Base-by-base conservation (phyloP, 306 rosid species). In the Mimosa pudica region DNA sequence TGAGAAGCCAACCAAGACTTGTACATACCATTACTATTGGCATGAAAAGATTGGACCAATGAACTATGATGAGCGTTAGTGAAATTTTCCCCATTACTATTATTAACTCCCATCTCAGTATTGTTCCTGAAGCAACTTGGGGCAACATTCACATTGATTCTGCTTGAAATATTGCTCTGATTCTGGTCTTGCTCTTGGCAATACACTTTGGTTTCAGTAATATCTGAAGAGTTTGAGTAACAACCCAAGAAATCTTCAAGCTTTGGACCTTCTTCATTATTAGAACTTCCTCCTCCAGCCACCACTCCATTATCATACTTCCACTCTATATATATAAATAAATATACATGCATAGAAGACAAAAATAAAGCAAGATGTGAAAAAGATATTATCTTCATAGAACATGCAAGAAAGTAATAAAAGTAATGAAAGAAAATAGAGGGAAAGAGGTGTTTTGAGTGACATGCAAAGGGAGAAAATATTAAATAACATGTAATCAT, bases 221-320 rank as follows among this genome's bases (percentile, higher is more conserved):
- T 70, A 68, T 68, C 30, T 10, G 88, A 80, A 0, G 98, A 86
- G 87, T 84, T 94, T 11, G 97, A 88, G 90, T 94, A 94, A 52
- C 97, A 88, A 17, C 99, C 99, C 81, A 95, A 82, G 85, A 95
- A 95, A 70, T 95, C 97, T 83, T 95, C 99, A 74, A 95, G 97
- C 85, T 95, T 95, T 67, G 99, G 98, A 41, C 92, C 89, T 49
- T 86, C 88, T 60, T 90, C 93, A 47, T 78, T 81, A 47, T 78
- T 81, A 33, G 88, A 78, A 54, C 84, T 83, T 47, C 88, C 81
- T 46, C 89, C 87, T 17, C 77, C 86, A 76, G 42, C 42, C 5
- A 38, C 42, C 42, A 92, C 81, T 33, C 87, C 86, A 79, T 83
- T 72, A 16, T 90, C 92, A 81, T 88, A 91, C 71, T 94, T 90